phyloP scores from a whole-genome alignment of 2,329 filamentous ascomycete species.

The Ascochyta koolunga region DNA sequence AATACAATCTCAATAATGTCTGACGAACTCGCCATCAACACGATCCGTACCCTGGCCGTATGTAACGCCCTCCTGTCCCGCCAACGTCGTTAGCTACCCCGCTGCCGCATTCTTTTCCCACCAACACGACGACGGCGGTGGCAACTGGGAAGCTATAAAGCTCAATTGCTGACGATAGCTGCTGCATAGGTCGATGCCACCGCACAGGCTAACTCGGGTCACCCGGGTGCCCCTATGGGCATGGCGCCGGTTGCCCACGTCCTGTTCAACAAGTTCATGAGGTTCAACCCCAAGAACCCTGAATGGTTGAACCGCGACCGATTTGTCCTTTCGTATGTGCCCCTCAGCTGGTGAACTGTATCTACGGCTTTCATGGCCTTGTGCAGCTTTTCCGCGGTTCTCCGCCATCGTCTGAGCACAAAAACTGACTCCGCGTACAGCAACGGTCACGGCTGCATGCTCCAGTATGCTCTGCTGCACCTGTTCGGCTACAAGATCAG shows the following conservation, averaged over 20 bases:
- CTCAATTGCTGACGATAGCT: conserved; percentile 42
- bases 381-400: conserved; percentile 17
- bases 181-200: conserved; percentile 89
- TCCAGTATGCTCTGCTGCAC: conserved; percentile 97
- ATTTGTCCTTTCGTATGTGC: conserved; percentile 96
- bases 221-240: conserved; percentile 97
- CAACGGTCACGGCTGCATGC: conserved; percentile 99
- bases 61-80: conserved; percentile 51
- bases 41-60: conserved; percentile 95
- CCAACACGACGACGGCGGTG: conserved; percentile 13
- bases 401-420: conserved; percentile 15
- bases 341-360: background rate
- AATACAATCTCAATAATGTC: conserved; percentile 87
- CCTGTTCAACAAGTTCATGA: conserved; percentile 99
- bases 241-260: conserved; percentile 96
- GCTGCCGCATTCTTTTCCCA: conserved; percentile 28
- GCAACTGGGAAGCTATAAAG: conserved; percentile 1
- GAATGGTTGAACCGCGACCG: conserved; percentile 96
- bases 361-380: background rate
- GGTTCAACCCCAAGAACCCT: conserved; percentile 99
- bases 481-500: conserved; percentile 87
- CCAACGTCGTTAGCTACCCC: conserved; percentile 36
- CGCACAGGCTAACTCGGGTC: conserved; percentile 92
- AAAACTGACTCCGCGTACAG: conserved; percentile 56
- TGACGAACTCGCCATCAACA: conserved; percentile 95